Base-by-base conservation (phyloP, 2,329 filamentous ascomycete species). In the Xylariaceae sp. region DNA sequence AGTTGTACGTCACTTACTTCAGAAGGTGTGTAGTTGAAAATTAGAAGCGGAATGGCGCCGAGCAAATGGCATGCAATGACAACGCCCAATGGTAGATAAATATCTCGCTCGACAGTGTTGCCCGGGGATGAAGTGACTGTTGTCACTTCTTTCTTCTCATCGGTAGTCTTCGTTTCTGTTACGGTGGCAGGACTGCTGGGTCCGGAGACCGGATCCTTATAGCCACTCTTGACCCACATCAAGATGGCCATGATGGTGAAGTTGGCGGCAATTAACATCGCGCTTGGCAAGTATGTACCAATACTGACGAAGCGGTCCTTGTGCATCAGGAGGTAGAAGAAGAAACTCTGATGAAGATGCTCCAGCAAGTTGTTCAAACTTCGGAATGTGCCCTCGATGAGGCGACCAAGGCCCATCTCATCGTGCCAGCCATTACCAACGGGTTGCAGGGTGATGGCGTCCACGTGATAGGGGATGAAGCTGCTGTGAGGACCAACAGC, bases 321-420 rank as follows among this genome's bases (percentile, higher is more conserved):
- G 66, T 95, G 88, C 85, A 97, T 92, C 50, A 99, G 81, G 55
- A 99, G 80, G 73, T 99, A 99, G 77, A 99, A 97, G 82, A 99
- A 99, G 80, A 99, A 99, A 73, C 92, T 97, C 76, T 99, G 94
- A 73, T 99, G 94, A 62, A 99, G 81, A 72, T 99, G 92, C 76
- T 99, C 94, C 37, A 99, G 82, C 60, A 99, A 77, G 71, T 99
- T 99, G 77, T 99, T 99, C 74, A 99, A 78, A 73, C 91, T 96
- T 68, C 94, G 83, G 73, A 96, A 96, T 2, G 94, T 83, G 68
- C 92, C 92, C 76, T 99, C 94, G 3, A 97, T 82, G 0, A 92
- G 87, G 57, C 92, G 83, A 4, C 94, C 94, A 71, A 99, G 85
- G 8, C 89, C 89, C 90, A 97, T 97, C 75, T 97, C 94, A 72